These are phyloP conservation scores for Zoysia matrella DNA, from an alignment of 202 grass and related monocot species.

Conservation along the genomic window DNA sequence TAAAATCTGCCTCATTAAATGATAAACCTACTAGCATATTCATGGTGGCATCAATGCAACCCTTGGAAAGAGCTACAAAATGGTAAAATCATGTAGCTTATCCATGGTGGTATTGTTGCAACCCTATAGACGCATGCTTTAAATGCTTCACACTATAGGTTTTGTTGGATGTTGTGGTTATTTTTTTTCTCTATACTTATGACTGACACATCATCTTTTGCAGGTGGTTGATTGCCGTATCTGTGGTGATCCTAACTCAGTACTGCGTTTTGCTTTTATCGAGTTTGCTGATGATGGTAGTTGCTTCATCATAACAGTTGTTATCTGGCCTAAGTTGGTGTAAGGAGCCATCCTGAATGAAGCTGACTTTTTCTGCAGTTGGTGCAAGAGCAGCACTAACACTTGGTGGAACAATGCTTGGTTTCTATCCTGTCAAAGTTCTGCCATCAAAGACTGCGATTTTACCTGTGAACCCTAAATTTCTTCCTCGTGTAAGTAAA, in stretches of 20 bases:
- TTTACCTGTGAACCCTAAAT: constrained; percentile 96
- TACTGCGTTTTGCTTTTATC: constrained; percentile 90
- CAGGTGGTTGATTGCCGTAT: constrained; percentile 98
- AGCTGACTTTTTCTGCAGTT: constrained; percentile 14
- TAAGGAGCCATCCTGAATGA: constrained; percentile 37
- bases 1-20: not conserved
- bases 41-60: not conserved
- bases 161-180: not conserved
- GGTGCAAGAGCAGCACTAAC: constrained; percentile 53
- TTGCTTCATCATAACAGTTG: constrained; percentile 24
- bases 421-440: constrained; percentile 93
- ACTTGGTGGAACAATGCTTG: constrained; percentile 78
- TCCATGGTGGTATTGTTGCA: not conserved
- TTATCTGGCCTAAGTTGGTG: constrained; percentile 26
- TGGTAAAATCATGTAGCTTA: constrained; percentile 4
- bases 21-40: not conserved
- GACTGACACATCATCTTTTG: constrained; percentile 37
- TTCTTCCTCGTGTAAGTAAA: constrained; percentile 82
- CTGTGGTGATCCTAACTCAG: constrained; percentile 48
- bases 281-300: constrained; percentile 96
- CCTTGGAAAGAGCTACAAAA: not conserved
- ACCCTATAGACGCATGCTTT: not conserved
- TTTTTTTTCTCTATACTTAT: constrained; percentile 11
- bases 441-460: constrained; percentile 97
- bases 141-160: constrained; percentile 11